Base-by-base conservation (phyloP, 176 grass and related monocot species). In the Rhynchospora pubera region DNA sequence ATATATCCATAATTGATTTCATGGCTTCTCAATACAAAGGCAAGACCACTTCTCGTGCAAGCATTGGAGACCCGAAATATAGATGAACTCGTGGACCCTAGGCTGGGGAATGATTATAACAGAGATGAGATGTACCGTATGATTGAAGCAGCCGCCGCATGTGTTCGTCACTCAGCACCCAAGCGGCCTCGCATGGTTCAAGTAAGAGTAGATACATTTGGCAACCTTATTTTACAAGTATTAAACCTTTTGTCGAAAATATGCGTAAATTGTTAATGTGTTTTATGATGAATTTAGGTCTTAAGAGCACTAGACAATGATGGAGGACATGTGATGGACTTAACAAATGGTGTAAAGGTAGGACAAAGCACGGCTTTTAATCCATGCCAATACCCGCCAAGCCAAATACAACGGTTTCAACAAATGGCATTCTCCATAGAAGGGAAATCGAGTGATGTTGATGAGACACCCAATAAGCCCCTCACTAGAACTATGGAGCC, bases 101-200 rank as follows among this genome's bases (percentile, higher is more conserved):
- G 88, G 50, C 77, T 97, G 2, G 84, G 75, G n/a, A 87, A 83
- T 6, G 72, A 44, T 34, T 97, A 90, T 51, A 79, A 78, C 79
- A 26, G 79, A 53, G 68, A 9, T 1, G 79, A 97, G 80, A 92
- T 97, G 89, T 75, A 70, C 42, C 83, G 72, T 13, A 93, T 94
- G 94, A 91, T 97, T 45, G 94, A 97, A 84, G 88, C 75, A 2
- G 94, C 91, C 0, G 89, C 94, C 0, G 91, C 94, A 6, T 94
- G 94, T 22, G 86, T 90, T 8, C 94, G 94, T 2, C 91, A 94
- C 65, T 91, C 91, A 7, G 94, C 94, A 70, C 75, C 91, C 3
- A 92, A 88, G 70, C 84, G 91, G 1, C 91, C 94, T 0, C 86
- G 86, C 60, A 92, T 94, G 90, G 83, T 91, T 74, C 82, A 87